Conservation (phyloP, 1,139 yeast genomes). For the Entelexis paramagnoliae region DNA sequence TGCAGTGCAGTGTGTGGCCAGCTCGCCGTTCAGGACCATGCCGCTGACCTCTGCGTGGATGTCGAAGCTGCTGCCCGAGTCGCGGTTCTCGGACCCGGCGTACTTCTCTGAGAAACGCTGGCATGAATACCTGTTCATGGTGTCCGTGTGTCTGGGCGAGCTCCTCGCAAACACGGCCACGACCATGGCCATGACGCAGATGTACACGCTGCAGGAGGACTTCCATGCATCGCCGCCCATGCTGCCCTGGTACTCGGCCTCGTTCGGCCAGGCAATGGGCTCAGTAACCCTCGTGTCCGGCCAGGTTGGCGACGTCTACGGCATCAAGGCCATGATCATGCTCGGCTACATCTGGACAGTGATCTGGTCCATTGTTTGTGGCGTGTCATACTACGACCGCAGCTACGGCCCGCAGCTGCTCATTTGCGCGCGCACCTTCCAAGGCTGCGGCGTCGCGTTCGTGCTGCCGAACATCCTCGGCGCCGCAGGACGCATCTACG, state of each 20-base stretch:
- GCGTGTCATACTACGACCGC: slow-evolving; percentile 40
- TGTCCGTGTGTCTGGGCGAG: slow-evolving; percentile 33
- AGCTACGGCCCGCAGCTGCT: slow-evolving; percentile 35
- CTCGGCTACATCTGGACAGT: slow-evolving; percentile 43
- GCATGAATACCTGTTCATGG: slow-evolving; percentile 19
- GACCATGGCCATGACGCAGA: slow-evolving; percentile 39
- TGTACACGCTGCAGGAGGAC: slow-evolving; percentile 33
- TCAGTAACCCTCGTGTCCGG: slow-evolving; percentile 54
- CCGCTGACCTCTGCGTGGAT: not conserved
- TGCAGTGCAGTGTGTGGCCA: too few species aligned
- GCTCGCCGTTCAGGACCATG: not conserved
- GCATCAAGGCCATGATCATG: slow-evolving; percentile 43
- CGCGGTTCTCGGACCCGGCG: slow-evolving; percentile 17
- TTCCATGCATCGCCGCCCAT: slow-evolving; percentile 35
- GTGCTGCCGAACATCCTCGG: slow-evolving; percentile 51
- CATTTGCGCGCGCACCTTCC: slow-evolving; percentile 45
- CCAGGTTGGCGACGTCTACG: slow-evolving; percentile 53
- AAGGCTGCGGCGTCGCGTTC: slow-evolving; percentile 53
- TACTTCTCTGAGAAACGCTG: slow-evolving; percentile 13
- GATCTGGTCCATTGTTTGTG: slow-evolving; percentile 43
- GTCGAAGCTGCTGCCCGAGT: not conserved
- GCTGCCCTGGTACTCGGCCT: slow-evolving; percentile 53
- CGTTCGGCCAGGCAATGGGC: slow-evolving; percentile 50
- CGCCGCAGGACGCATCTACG: slow-evolving; percentile 43
- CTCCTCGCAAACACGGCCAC: slow-evolving; percentile 43